These are phyloP conservation scores for Dacryopinax primogenitus DNA, from an alignment of 768 basidiomycete species.

Conservation along the genomic window DNA sequence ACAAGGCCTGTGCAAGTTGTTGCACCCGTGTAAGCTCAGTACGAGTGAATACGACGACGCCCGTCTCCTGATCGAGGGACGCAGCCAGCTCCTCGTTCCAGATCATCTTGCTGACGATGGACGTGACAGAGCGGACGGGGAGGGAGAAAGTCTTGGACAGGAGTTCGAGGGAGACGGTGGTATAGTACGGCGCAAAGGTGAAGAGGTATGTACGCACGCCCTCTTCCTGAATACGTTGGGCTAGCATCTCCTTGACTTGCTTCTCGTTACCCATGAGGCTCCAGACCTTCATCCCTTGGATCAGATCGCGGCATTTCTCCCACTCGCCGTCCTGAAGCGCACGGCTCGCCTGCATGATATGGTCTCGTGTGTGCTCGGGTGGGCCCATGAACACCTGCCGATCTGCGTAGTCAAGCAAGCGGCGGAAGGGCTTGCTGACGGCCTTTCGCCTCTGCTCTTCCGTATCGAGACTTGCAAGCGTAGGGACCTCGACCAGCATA, in stretches of 20 bases:
- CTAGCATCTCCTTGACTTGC: constrained; percentile 86
- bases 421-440: constrained; percentile 92
- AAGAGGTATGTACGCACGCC: constrained; percentile 93
- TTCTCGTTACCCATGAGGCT: constrained; percentile 82
- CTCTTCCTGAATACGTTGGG: constrained; percentile 93
- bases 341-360: constrained; percentile 98
- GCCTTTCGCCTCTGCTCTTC: constrained; percentile 88
- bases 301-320: constrained; percentile 86
- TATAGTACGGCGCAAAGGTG: constrained; percentile 93
- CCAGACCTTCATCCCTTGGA: constrained; percentile 97
- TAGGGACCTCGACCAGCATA: constrained; percentile 95
- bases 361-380: constrained; percentile 95
- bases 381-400: constrained; percentile 96
- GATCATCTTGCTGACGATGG: constrained; percentile 95
- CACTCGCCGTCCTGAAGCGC: constrained; percentile 93
- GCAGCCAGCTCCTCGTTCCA: constrained; percentile 93
- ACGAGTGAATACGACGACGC: constrained; percentile 86
- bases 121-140: constrained; percentile 65
- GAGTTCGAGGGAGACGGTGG: constrained; percentile 73
- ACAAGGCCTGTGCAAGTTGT: constrained; percentile 75
- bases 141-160: constrained; percentile 82
- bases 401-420: constrained; percentile 90
- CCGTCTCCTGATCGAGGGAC: constrained; percentile 80
- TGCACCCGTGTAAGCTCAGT: constrained; percentile 79
- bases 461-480: constrained; percentile 85